Evolutionary conservation across 129 eudicot genomes (phyloP).

Genomic region (Saposhnikovia divaricata): DNA sequence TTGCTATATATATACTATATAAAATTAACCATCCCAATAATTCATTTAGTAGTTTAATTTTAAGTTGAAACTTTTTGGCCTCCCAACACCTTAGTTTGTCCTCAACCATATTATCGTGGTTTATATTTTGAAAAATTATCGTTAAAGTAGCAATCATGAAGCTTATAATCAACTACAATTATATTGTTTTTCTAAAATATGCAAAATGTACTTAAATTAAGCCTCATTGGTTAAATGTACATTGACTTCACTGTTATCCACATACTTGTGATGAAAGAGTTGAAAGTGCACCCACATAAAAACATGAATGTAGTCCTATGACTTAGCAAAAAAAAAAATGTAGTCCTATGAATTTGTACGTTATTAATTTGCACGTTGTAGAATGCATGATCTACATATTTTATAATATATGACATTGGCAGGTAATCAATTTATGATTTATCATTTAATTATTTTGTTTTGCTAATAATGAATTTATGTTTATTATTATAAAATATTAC

Average conservation of each 20-base stretch:
- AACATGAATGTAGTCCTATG: no score
- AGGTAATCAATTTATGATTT: no score
- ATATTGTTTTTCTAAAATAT: neutral
- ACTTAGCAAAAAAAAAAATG: no score
- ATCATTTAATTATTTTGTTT: no score
- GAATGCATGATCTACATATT: no score
- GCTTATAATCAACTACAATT: neutral
- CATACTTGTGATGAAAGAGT: neutral
- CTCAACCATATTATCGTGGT: neutral
- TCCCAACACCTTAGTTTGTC: constrained; percentile 15
- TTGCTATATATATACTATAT: neutral
- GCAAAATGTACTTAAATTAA: neutral
- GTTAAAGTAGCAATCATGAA: neutral
- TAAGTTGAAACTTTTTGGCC: neutral
- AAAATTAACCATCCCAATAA: neutral
- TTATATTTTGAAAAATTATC: neutral
- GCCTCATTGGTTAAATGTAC: constrained; percentile 6
- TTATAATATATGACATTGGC: no score
- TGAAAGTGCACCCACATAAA: neutral
- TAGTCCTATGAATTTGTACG: no score
- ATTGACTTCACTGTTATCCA: constrained; percentile 8
- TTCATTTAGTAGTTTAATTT: neutral
- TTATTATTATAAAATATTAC: no score
- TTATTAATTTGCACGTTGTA: no score
- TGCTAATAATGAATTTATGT: no score